Base-by-base conservation (phyloP, 2,329 filamentous ascomycete genomes). In the Niveomyces coronatus region DNA sequence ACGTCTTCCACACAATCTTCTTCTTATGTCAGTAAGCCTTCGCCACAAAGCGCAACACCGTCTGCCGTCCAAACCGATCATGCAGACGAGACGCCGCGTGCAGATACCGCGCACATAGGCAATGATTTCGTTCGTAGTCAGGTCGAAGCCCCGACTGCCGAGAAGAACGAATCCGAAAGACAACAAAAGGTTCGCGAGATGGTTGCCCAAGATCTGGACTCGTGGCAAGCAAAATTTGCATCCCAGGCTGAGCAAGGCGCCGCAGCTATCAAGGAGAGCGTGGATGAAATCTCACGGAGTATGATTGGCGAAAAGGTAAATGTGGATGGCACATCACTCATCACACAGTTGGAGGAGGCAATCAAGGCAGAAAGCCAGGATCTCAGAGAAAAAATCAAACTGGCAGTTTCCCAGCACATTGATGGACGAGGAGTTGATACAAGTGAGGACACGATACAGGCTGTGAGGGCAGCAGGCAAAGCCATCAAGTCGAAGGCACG, bases 191-290 rank as follows among this genome's bases (percentile, higher is more conserved):
- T 73, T 3, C 75, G 76, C 31, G 73, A 80, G 50, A 74, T 74
- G 45, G 83, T 96, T 29, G 70, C 78, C 2, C 73, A 81, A 31
- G 91, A 98, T 55, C 71, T 98, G 11, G 72, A 76, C 47, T 71
- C 72, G 40, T 98, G 91, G 89, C 83, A 95, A 58, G 76, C 76
- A 44, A 93, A 94, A 53, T 95, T 94, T 55, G 74, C 83, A 19
- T 76, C 79, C 43, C 87, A 87, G 9, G 85, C 85, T 7, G 83
- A 93, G 43, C 87, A 93, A 54, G 88, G 87, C 5, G 72, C 72
- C 4, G 53, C 55, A 15, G 74, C 91, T 45, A 85, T 96, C 44
- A 82, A 89, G 23, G 70, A 76, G 4, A 73, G 78, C 24, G 62
- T 82, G 14, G 65, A 71, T 24, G 79, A 84, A 40, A 73, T 78